Percentiles rank a stretch among this genome's conserved stretches.
Evolutionary conservation across 306 rosid species (phyloP).

Genomic region (Lupinus albus): DNA sequence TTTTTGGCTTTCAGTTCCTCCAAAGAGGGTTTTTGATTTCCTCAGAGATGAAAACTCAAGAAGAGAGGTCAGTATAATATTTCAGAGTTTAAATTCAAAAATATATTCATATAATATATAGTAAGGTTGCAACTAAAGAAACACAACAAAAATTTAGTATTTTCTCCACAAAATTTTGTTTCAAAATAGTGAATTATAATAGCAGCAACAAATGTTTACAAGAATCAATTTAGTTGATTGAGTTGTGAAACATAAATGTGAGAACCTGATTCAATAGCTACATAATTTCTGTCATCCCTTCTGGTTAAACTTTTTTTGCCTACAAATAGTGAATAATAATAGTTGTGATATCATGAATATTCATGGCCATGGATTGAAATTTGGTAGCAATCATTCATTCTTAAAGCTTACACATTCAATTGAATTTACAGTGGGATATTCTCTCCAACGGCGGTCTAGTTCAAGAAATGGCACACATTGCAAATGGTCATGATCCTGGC

Average conservation of each 20-base stretch:
- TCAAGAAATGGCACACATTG: conserved; percentile 79
- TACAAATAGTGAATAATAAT: too few species aligned
- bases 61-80: conserved; percentile 51
- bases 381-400: not conserved
- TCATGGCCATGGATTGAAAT: not conserved
- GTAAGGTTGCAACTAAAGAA: not conserved
- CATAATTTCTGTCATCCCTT: too few species aligned
- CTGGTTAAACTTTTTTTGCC: too few species aligned
- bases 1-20: conserved; percentile 74
- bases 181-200: not conserved
- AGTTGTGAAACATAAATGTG: too few species aligned
- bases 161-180: too few species aligned
- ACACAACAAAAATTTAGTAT: not conserved
- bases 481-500: conserved; percentile 76
- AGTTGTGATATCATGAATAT: too few species aligned
- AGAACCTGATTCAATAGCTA: too few species aligned
- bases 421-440: conserved; percentile 74
- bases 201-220: too few species aligned
- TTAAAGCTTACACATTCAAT: not conserved
- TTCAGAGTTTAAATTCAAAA: too few species aligned
- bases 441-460: conserved; percentile 72
- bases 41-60: conserved; percentile 65
- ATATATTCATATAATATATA: too few species aligned
- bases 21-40: conserved; percentile 66
- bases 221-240: too few species aligned